Evolutionary conservation across 2,329 filamentous ascomycete genomes (phyloP).

Genomic region (Lasiodiplodia hormozganensis): DNA sequence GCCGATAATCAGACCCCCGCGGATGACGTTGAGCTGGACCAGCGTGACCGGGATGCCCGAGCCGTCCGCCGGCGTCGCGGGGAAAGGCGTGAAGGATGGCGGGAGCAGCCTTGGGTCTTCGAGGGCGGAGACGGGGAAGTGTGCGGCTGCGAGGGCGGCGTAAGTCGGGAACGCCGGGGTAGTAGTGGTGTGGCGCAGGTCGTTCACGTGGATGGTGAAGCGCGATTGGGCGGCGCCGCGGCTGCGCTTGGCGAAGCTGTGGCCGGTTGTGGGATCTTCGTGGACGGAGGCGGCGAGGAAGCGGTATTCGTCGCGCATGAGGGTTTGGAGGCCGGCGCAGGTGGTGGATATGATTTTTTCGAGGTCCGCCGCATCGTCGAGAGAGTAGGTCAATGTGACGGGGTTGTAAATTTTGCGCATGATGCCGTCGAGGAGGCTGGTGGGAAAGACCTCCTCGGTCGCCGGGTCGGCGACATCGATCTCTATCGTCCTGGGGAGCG

Average conservation of each 20-base stretch:
- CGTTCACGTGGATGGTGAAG: neutral
- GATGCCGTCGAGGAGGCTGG: neutral
- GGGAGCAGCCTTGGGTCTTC: neutral
- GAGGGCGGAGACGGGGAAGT: neutral
- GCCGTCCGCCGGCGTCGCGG: neutral
- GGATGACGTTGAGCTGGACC: neutral
- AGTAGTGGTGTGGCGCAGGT: neutral
- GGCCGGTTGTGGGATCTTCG: neutral
- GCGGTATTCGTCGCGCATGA: neutral
- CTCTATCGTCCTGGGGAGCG: neutral
- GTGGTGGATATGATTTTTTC: neutral
- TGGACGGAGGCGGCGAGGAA: neutral
- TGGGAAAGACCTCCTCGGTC: neutral
- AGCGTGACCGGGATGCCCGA: neutral
- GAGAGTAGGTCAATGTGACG: neutral
- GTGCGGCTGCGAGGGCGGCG: neutral
- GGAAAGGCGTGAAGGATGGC: neutral
- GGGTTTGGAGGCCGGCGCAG: neutral
- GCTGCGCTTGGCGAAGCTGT: neutral
- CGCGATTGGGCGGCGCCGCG: neutral
- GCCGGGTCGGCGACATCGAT: neutral
- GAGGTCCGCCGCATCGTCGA: neutral
- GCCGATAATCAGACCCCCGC: neutral
- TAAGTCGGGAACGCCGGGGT: neutral
- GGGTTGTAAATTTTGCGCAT: neutral